Percentiles rank a stretch among this genome's conserved stretches.
Conservation (phyloP, 2,329 filamentous ascomycete species). For the Colletotrichum sp. region DNA sequence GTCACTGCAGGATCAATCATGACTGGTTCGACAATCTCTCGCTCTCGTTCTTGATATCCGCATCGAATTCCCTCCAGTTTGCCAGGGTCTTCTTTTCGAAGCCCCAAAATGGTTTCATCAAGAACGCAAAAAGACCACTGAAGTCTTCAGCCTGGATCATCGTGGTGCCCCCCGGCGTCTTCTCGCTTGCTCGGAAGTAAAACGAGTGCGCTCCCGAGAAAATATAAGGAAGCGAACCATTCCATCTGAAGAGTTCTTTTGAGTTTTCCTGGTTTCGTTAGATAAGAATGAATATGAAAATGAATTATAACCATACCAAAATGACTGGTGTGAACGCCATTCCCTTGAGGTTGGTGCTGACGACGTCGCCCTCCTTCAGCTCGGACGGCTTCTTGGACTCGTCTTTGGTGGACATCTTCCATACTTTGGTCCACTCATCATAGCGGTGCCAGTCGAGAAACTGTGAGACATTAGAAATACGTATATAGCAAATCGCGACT, state of each 20-base stretch:
- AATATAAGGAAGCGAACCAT: background rate
- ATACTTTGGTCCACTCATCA: background rate
- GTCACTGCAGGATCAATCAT: no score
- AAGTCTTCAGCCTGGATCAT: background rate
- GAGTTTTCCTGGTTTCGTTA: background rate
- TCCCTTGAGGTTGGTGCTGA: background rate
- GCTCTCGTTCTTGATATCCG: background rate
- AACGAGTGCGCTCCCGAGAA: background rate
- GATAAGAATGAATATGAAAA: no score
- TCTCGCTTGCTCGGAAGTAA: background rate
- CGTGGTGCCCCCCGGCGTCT: background rate
- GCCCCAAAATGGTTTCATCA: background rate
- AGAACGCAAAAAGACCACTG: background rate
- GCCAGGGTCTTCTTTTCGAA: background rate
- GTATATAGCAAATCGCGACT: no score
- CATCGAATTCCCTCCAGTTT: background rate
- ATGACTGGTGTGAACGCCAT: background rate
- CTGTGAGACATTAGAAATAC: fast-evolving
- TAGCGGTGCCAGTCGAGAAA: background rate
- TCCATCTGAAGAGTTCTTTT: background rate
- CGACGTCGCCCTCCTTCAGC: background rate
- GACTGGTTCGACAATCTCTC: background rate
- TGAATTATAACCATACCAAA: background rate
- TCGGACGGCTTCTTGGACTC: background rate
- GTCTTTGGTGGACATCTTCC: background rate